Evolutionary conservation across 192 early-diverging fungal species (phyloP).

Genomic region (Fimicolochytrium jonesii): DNA sequence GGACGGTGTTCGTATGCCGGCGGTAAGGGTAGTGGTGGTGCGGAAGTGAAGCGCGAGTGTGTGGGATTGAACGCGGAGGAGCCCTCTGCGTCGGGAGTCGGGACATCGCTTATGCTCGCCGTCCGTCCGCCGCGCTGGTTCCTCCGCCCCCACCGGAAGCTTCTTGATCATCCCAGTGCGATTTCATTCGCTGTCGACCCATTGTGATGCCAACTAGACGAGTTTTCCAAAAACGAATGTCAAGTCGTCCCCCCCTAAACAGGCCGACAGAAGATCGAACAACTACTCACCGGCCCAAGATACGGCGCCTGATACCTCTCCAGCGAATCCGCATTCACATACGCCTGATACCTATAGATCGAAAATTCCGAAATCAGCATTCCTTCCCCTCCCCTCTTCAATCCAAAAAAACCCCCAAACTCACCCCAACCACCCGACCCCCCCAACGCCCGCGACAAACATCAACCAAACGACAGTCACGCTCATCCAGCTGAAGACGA

Average conservation of each 20-base stretch:
- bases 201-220: constrained; percentile 48
- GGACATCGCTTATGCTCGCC: too few relatives aligned
- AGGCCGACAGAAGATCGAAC: not conserved
- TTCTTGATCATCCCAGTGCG: too few relatives aligned
- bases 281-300: constrained; percentile 50
- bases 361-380: not conserved
- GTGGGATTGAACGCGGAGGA: too few relatives aligned
- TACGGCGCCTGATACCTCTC: constrained; percentile 69
- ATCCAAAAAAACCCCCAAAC: not conserved
- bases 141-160: too few relatives aligned
- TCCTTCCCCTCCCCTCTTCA: not conserved
- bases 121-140: too few relatives aligned
- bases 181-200: constrained; percentile 69
- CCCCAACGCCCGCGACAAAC: constrained; percentile 35
- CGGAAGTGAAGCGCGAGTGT: too few relatives aligned
- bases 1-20: too few relatives aligned
- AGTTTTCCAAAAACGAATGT: not conserved
- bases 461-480: constrained; percentile 42
- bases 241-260: not conserved
- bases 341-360: constrained; percentile 56
- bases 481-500: constrained; percentile 48
- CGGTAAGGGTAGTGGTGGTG: too few relatives aligned
- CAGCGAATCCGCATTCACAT: constrained; percentile 63
- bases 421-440: constrained; percentile 44
- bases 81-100: too few relatives aligned